Base-by-base conservation (phyloP, 1,284 basidiomycete species). In the Trametes hirsuta region DNA sequence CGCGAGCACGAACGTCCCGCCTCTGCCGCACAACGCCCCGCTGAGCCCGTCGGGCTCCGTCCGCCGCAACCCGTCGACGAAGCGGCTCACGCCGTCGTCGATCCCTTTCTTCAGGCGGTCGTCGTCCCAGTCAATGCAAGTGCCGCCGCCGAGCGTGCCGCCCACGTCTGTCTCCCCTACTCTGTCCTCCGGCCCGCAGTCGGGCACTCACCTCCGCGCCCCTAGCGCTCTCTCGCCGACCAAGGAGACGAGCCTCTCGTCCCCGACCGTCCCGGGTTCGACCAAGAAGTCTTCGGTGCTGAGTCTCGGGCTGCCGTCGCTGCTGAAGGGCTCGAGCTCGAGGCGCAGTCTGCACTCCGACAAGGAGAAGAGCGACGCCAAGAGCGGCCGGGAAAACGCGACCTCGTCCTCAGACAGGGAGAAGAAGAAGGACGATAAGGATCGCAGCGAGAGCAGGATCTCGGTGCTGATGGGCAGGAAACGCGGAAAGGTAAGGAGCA, bases 51-150 rank as follows among this genome's bases (percentile, higher is more conserved):
- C 84, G 18, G 81, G 85, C 12, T 90, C 87, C 21, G 71, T 87
- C 47, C 83, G 85, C 54, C 84, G 87, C 46, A 82, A 84, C 44
- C 84, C 85, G 52, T 87, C 87, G n/a, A 88, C 86, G 12, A 92
- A 87, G 71, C 86, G 95, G 50, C 84, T 95, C 49, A 97, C 95
- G 0, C 95, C 95, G 0, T 96, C 94, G 14, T 93, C 94, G 8
- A 97, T 98, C 64, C 96, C 95, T 1, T 98, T 98, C 77, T 97
- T 97, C 81, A 85, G 94, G 42, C 90, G 95, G 18, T 93, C 94
- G 1, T 95, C 94, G 18, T 95, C 94, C 1, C 91, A 94, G 67
- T 94, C 93, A 2, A 88, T 93, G 79, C 88, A 92, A 64, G 65
- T 73, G 11, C 72, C 72, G 21, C 68, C 74, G 55, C 71, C 68